Base-by-base conservation (phyloP, 2,329 filamentous ascomycete genomes). In the Fusarium cicatricum region DNA sequence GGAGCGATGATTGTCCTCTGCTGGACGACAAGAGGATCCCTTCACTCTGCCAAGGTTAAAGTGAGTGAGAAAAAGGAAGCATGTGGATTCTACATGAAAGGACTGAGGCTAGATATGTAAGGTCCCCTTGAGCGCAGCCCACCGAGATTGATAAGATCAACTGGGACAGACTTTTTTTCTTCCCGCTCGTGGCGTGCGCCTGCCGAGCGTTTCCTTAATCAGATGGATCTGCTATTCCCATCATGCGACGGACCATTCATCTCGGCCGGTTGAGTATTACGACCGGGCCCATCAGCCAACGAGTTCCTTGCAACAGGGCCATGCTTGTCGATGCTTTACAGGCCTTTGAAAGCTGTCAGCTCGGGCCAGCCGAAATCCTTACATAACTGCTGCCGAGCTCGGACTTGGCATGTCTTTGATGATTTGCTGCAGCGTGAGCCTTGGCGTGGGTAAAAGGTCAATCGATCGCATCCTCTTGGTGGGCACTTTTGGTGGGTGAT, bases 71-170 rank as follows among this genome's bases (percentile, higher is more conserved):
- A 14, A 29, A 32, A 17, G 26, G 11, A 34, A 23, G 29, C n/a
- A n/a, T n/a, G n/a, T n/a, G n/a, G n/a, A n/a, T n/a, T n/a, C n/a
- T n/a, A n/a, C n/a, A n/a, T n/a, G n/a, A n/a, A n/a, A n/a, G n/a
- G n/a, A n/a, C n/a, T n/a, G n/a, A n/a, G n/a, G 26, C 34, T 29
- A 44, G 50, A 59, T 45, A 38, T 28, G 15, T 23, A n/a, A n/a
- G n/a, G 3, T 12, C 17, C n/a, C 14, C n/a, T 2, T 12, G 16
- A 21, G 9, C 41, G 33, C 21, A 57, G 52, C 46, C 46, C 26
- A 21, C 36, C 21, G 21, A 58, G 58, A 61, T 61, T 55, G 58
- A 61, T 61, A 62, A 61, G 58, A 61, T 61, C 55, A 61, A 36
- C n/a, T 21, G 39, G 29, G 7, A 9, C 14, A 16, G 26, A 51